Percentiles rank a stretch among this genome's conserved stretches.
Evolutionary conservation across 2,329 filamentous ascomycete genomes (phyloP).

Genomic region (Mariannaea elegans): DNA sequence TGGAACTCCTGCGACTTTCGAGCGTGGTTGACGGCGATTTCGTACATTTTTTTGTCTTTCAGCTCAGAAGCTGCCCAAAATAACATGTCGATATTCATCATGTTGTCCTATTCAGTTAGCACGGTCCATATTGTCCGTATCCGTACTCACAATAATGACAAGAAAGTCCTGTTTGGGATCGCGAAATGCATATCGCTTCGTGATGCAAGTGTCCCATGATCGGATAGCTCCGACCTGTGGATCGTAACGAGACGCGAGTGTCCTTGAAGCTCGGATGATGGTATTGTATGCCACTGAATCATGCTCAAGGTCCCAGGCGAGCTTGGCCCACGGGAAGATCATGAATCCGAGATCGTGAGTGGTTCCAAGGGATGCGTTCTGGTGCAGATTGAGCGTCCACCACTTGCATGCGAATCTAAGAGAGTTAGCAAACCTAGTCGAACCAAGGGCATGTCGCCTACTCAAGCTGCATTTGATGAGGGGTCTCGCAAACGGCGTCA

Average conservation of each 20-base stretch:
- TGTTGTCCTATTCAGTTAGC: conserved; percentile 43
- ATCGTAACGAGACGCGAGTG: conserved; percentile 49
- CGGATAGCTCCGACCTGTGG: conserved; percentile 45
- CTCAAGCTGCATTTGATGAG: conserved; percentile 40
- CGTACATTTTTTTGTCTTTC: conserved; percentile 41
- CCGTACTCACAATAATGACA: conserved; percentile 49
- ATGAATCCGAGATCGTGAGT: conserved; percentile 58
- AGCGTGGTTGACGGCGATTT: conserved; percentile 51
- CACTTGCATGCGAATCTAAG: conserved; percentile 47
- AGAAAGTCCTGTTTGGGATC: conserved; percentile 49
- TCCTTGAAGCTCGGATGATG: conserved; percentile 46
- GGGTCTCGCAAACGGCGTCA: conserved; percentile 7
- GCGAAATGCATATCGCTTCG: conserved; percentile 48
- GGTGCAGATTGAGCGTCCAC: conserved; percentile 51
- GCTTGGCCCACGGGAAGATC: conserved; percentile 49
- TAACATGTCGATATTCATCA: conserved; percentile 54
- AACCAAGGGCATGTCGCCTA: too few species aligned
- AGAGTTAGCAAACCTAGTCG: background rate
- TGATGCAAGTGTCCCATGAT: conserved; percentile 56
- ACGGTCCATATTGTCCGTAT: too few species aligned
- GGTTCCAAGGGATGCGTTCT: conserved; percentile 43
- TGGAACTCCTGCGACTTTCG: conserved; percentile 50
- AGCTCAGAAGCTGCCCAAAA: conserved; percentile 51
- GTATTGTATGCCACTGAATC: conserved; percentile 48
- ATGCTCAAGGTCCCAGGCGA: conserved; percentile 50